phyloP scores from a whole-genome alignment of 1,139 yeast species.

The Yamadazyma jaroonii region DNA sequence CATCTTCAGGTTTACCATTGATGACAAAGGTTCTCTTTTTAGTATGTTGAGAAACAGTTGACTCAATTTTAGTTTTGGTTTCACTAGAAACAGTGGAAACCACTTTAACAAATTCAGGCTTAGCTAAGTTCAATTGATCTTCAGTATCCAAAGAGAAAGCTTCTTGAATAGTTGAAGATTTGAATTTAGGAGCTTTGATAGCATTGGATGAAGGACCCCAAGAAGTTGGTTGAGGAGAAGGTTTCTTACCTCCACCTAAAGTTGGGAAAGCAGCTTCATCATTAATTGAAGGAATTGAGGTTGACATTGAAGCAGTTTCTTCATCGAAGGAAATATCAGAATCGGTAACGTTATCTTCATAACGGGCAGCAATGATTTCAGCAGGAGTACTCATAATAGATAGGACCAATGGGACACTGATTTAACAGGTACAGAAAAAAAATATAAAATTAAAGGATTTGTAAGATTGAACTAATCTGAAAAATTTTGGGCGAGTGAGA shows the following conservation, averaged over 20 bases:
- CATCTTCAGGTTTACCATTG: constrained; percentile 70
- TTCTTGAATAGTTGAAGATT: constrained; percentile 56
- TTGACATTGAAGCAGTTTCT: constrained; percentile 15
- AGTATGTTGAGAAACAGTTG: constrained; percentile 74
- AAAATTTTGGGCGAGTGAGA: constrained; percentile 6
- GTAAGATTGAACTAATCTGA: constrained; percentile 1
- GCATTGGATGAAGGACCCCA: constrained; percentile 31
- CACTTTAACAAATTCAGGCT: constrained; percentile 63
- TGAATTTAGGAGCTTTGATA: constrained; percentile 21
- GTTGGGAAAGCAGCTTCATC: constrained; percentile 72
- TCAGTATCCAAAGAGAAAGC: constrained; percentile 69
- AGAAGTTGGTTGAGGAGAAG: constrained; percentile 14
- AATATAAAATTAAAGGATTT: not conserved
- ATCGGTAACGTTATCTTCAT: constrained; percentile 13
- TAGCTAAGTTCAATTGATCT: constrained; percentile 62
- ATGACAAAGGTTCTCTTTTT: constrained; percentile 84
- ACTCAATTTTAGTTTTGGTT: constrained; percentile 71
- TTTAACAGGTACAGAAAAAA: constrained; percentile 6
- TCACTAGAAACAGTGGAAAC: constrained; percentile 59
- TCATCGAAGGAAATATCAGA: constrained; percentile 11
- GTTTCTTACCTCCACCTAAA: constrained; percentile 41
- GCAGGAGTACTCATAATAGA: constrained; percentile 55
- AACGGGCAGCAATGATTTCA: constrained; percentile 56
- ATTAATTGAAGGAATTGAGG: constrained; percentile 32
- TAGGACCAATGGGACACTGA: constrained; percentile 6